Evolutionary conservation across 2,329 filamentous ascomycete genomes (phyloP), one percentile per base, ranked within the genome.

Genomic region (Mycosphaerella sp.): DNA sequence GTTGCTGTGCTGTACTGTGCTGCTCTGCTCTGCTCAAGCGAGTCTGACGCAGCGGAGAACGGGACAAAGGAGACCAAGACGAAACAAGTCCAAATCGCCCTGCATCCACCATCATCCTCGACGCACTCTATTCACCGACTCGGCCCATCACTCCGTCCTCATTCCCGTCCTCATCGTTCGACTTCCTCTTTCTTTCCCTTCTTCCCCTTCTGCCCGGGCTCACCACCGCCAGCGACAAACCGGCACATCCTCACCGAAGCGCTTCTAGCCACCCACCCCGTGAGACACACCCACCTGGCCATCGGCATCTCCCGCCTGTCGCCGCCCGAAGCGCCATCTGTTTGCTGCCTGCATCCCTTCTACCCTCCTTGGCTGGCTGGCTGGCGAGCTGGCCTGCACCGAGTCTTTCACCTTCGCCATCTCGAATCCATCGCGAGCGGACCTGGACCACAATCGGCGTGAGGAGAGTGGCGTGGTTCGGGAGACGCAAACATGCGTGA

Each of bases 401-500:
- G 54, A 53, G 45, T 50, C 54, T 50, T 39, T 56, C 54, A 50
- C 47, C 6, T 53, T 39, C 36, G 54, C 54, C 45, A 48, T 43
- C 48, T 29, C 45, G 23, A 41, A 38, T 46, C 36, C 2, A 9
- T 26, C 17, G 51, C 42, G 41, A 46, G 26, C 26, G 50, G 41
- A 48, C 38, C 44, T 42, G 32, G 45, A 38, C 26, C 21, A 34
- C 40, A 40, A 51, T 45, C 43, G 50, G 29, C 54, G 45, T 17
- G 10, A 41, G 32, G 42, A 6, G 31, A 41, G 31, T 11, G 48
- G 53, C 53, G 48, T 55, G 49, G 48, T 53, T 55, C 51, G 51
- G 50, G 53, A 54, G 38, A 60, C 62, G 55, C 69, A 81, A 92
- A 73, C 75, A 98, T 98, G 93, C 89, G 93, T 78, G 93, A 98